Percentiles rank a stretch among this genome's conserved stretches.
phyloP scores from a whole-genome alignment of 352 stramenopile genomes.

The Phytophthora sojae region DNA sequence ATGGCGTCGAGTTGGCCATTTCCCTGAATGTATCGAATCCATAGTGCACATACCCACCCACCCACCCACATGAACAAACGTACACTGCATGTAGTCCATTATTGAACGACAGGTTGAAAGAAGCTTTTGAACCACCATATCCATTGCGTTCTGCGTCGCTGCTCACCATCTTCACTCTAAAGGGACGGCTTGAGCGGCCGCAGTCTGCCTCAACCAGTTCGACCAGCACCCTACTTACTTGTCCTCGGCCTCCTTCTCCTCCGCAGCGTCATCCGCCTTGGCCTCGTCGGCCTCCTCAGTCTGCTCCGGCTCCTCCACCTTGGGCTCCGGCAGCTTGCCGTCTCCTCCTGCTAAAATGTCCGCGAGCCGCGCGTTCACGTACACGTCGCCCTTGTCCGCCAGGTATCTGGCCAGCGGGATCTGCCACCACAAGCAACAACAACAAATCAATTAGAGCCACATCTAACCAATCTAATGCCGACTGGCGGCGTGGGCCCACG shows the following conservation, averaged over 20 bases:
- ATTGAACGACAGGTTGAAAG: constrained; percentile 6
- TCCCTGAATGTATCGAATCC: constrained; percentile 16
- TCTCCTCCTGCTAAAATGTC: constrained; percentile 64
- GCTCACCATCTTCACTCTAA: constrained; percentile 31
- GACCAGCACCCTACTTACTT: constrained; percentile 35
- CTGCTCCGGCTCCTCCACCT: constrained; percentile 32
- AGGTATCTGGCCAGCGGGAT: constrained; percentile 82
- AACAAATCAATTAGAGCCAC: background rate
- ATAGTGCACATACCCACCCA: constrained; percentile 12
- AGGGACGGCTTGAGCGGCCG: constrained; percentile 2
- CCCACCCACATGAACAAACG: background rate
- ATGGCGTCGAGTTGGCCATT: background rate
- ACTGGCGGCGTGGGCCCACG: too few species aligned
- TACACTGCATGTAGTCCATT: constrained; percentile 8
- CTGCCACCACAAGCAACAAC: constrained; percentile 31
- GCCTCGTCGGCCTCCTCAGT: constrained; percentile 9
- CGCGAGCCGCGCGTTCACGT: constrained; percentile 59
- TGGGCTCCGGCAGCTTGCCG: constrained; percentile 33
- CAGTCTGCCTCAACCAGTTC: constrained; percentile 1
- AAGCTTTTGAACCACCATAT: constrained; percentile 34
- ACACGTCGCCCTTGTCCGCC: constrained; percentile 83
- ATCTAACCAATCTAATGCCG: background rate
- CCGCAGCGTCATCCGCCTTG: constrained; percentile 12
- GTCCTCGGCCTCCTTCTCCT: constrained; percentile 27
- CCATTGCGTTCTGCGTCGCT: constrained; percentile 23